Percentiles rank a stretch among this genome's conserved stretches.
Conservation (phyloP, 306 rosid species). For the Adenanthera pavonina region DNA sequence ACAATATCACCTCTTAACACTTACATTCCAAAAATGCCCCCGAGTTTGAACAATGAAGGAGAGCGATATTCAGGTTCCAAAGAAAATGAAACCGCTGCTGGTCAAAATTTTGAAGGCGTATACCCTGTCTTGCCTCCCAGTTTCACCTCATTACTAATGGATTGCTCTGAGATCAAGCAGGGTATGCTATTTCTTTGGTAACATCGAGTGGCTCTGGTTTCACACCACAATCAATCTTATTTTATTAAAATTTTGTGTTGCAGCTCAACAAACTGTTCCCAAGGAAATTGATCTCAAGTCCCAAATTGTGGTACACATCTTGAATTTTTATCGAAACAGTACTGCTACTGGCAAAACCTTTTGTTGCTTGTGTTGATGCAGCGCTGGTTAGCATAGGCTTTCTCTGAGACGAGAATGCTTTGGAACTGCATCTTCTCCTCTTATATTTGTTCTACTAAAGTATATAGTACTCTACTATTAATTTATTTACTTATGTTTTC, state of each 20-base stretch:
- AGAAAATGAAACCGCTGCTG: conserved; percentile 42
- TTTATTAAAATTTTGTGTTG: conserved; percentile 43
- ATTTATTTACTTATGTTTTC: conserved; percentile 35
- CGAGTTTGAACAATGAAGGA: conserved; percentile 41
- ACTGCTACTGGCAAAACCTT: conserved; percentile 7
- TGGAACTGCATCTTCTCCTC: conserved; percentile 28
- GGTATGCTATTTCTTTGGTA: conserved; percentile 47
- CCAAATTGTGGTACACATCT: conserved; percentile 66
- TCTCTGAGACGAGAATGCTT: conserved; percentile 25
- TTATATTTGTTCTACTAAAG: conserved; percentile 13
- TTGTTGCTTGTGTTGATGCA: conserved; percentile 23
- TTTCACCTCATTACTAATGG: conserved; percentile 67
- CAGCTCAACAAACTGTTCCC: conserved; percentile 52
- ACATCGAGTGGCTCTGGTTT: conserved; percentile 31
- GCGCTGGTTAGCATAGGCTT: conserved; percentile 32
- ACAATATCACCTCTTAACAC: conserved; percentile 49
- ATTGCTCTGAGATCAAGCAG: conserved; percentile 52
- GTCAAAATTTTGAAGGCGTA: conserved; percentile 46
- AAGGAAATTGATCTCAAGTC: conserved; percentile 64
- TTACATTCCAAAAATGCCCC: conserved; percentile 66
- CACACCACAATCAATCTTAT: conserved; percentile 34
- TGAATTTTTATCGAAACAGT: conserved; percentile 12
- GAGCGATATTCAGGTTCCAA: conserved; percentile 46
- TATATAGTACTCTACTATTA: neutral
- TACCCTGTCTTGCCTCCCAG: conserved; percentile 79